Base-by-base conservation (phyloP, 768 basidiomycete species). In the Collybia sordida region DNA sequence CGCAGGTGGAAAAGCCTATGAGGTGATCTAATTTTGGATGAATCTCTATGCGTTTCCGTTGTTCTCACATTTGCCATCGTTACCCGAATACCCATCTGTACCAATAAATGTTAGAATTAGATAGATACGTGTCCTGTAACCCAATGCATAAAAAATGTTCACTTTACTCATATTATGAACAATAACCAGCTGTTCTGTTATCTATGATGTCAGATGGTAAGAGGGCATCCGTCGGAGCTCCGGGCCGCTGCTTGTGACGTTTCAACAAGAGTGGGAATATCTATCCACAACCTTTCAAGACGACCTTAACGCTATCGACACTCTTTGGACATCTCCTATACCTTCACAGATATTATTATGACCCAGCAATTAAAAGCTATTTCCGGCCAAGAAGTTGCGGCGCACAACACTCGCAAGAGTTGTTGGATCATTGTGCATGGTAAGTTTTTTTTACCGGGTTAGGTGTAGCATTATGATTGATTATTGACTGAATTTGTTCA, bases 391-490 rank as follows among this genome's bases (percentile, higher is more conserved):
- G 73, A 78, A 51, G 79, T 85, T 24, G 78, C 82, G 4, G 50
- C 71, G 54, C 83, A 85, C 58, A 81, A 78, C 55, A 72, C 64
- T 35, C 68, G 85, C 18, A 79, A 86, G 47, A 82, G 79, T 54
- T 86, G 86, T 57, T 89, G 87, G 87, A 90, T 93, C 51, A 90
- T 93, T 50, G 86, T 93, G 0, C 89, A 93, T 57, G 87, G 89
- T 86, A 35, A 19, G 21, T 15, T 45, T 24, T 40, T 38, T 4
- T 41, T 35, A 31, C 15, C 42, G 28, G 25, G 19, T 42, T 25
- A 14, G 31, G 31, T 15, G 14, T 25, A 17, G n/a, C 18, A 9
- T 47, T 31, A 42, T 45, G 44, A 27, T 34, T 52, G 9, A 49
- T 37, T 22, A 17, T 50, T 62, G 42, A 41, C 54, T 14, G 17